phyloP scores from a whole-genome alignment of 768 basidiomycete species.

The Agrocybe pediades region DNA sequence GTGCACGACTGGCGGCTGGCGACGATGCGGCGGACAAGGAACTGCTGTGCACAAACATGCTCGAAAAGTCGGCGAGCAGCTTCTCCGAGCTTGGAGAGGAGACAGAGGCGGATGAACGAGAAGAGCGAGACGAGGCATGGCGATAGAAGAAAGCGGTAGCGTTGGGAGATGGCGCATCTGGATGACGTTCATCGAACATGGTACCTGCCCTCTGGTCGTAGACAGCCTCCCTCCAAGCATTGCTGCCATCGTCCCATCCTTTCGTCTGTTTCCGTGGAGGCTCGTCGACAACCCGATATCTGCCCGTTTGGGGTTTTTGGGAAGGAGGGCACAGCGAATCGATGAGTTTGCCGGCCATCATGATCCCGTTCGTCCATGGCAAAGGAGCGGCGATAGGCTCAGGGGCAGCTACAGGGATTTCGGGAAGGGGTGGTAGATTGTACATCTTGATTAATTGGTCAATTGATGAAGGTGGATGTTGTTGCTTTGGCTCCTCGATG shows the following conservation, averaged over 20 bases:
- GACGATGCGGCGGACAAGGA: slow-evolving; percentile 44
- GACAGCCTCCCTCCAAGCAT: slow-evolving; percentile 67
- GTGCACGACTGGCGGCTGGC: slow-evolving; percentile 29
- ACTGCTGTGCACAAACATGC: slow-evolving; percentile 59
- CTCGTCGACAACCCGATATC: slow-evolving; percentile 29
- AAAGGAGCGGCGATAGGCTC: slow-evolving; percentile 26
- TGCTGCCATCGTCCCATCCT: slow-evolving; percentile 70
- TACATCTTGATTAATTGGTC: slow-evolving; percentile 34
- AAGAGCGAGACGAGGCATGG: slow-evolving; percentile 18
- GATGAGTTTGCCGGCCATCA: slow-evolving; percentile 69
- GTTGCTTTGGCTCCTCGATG: slow-evolving; percentile 29
- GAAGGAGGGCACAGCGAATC: slow-evolving; percentile 42
- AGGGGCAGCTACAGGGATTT: slow-evolving; percentile 42
- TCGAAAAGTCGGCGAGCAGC: slow-evolving; percentile 55
- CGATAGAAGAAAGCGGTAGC: slow-evolving; percentile 54
- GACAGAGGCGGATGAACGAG: slow-evolving; percentile 5
- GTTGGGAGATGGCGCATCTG: slow-evolving; percentile 37
- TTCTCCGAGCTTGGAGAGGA: slow-evolving; percentile 36
- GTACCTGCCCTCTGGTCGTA: slow-evolving; percentile 49
- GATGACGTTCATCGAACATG: slow-evolving; percentile 25
- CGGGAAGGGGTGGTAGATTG: slow-evolving; percentile 56
- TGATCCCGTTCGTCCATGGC: slow-evolving; percentile 56
- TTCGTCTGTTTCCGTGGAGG: slow-evolving; percentile 51
- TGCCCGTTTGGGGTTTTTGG: slow-evolving; percentile 36
- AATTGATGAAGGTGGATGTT: slow-evolving; percentile 30